Evolutionary conservation across 345 rosid species (phyloP).

Genomic region (Combretum micranthum): DNA sequence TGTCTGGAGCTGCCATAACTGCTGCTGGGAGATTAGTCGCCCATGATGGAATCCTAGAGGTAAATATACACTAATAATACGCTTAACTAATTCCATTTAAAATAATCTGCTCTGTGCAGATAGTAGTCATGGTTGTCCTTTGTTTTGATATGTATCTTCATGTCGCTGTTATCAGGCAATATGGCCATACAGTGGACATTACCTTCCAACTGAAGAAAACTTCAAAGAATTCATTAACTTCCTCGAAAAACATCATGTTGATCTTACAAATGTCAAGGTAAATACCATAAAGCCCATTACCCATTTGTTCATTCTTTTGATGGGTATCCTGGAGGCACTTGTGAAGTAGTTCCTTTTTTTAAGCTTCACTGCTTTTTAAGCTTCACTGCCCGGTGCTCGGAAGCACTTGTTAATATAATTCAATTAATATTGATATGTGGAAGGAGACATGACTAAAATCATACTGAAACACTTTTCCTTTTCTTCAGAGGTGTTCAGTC

Average conservation of each 20-base stretch:
- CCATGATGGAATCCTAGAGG: conserved; percentile 45
- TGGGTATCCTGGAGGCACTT: neutral
- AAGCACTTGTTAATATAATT: neutral
- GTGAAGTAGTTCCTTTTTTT: neutral
- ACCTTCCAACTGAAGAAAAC: conserved; percentile 91
- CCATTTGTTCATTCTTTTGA: too few species aligned
- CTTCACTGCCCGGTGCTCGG: too few species aligned
- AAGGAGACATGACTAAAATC: neutral
- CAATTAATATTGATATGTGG: neutral
- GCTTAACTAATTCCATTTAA: too few species aligned
- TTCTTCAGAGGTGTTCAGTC: conserved; percentile 48
- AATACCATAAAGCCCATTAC: neutral
- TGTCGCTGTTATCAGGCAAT: conserved; percentile 45
- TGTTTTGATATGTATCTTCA: neutral
- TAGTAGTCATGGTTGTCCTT: neutral
- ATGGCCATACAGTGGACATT: conserved; percentile 98
- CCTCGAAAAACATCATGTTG: conserved; percentile 56
- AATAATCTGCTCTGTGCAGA: neutral
- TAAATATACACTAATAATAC: conserved; percentile 1
- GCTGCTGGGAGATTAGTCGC: conserved; percentile 70
- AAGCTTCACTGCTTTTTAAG: neutral
- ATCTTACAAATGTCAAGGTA: conserved; percentile 86
- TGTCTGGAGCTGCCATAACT: conserved; percentile 59
- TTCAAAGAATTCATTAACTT: conserved; percentile 69
- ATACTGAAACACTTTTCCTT: conserved; percentile 3